Base-by-base conservation (phyloP, 306 rosid genomes). In the Cucurbita maxima region DNA sequence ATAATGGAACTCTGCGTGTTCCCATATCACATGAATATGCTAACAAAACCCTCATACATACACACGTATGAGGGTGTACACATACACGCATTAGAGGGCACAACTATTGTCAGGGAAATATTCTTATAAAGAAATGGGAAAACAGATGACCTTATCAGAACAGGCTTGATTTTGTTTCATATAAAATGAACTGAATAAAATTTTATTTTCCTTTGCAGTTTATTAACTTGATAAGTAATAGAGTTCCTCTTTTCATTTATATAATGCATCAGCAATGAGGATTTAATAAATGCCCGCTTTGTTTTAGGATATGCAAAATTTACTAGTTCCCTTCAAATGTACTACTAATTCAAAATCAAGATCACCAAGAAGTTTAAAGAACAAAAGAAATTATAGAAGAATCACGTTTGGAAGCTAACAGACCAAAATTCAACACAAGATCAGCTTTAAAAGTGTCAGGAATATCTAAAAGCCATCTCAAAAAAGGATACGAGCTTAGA, bases 401-500 rank as follows among this genome's bases (percentile, higher is more conserved):
- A 22, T 25, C 12, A 44, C 12, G 44, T 16, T 16, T 62, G 30
- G 30, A 62, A 14, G 45, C 22, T 44, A 70, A 30, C 40, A 30
- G 22, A 50, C 43, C 58, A 14, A 73, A 73, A 73, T 9, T 45
- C 51, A 74, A 74, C 40, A 15, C 34, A 59, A 74, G 56, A 74
- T 30, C 70, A 43, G 16, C 71, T 7, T 47, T 5, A 59, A 73
- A 71, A 74, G 45, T 52, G 77, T 25, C 20, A 71, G 3, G 71
- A 36, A 56, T 58, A 76, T 75, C 69, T 53, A 82, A 18, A 74
- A 41, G 76, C 72, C 68, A 55, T 66, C 60, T 11, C 40, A 50
- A 58, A 80, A 80, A 81, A 84, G 96, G 90, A 94, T 94, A 91
- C 97, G 60, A 94, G 97, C 87, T 94, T 94, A 25, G 99, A 94